These are phyloP conservation scores for Tagetes erecta DNA, from an alignment of 129 eudicot species.

Conservation along the genomic window DNA sequence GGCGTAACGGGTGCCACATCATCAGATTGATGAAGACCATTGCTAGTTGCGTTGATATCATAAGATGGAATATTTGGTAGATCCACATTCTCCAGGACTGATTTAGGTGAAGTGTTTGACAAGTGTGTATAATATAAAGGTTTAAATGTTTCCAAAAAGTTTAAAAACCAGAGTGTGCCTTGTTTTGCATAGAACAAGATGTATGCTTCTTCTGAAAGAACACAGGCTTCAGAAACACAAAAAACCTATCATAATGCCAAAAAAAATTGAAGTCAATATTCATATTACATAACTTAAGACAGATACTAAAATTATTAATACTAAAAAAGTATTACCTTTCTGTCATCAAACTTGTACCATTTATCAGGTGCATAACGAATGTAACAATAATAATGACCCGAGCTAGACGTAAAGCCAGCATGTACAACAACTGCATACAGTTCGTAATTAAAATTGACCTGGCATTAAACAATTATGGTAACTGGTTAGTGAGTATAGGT, in stretches of 20 bases:
- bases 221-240: conserved; percentile 54
- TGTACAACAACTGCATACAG: conserved; percentile 90
- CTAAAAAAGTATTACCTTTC: conserved; percentile 46
- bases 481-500: neutral
- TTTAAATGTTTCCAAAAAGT: conserved; percentile 59
- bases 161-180: conserved; percentile 72
- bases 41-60: conserved; percentile 32
- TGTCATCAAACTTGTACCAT: conserved; percentile 92
- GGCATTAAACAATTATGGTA: neutral
- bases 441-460: conserved; percentile 62
- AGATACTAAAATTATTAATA: neutral
- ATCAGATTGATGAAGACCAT: conserved; percentile 16
- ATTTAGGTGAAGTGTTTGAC: conserved; percentile 76
- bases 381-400: conserved; percentile 83
- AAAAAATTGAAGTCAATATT: neutral
- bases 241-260: conserved; percentile 43
- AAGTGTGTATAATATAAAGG: conserved; percentile 26
- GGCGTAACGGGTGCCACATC: conserved; percentile 28
- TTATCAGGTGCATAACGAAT: conserved; percentile 63
- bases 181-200: conserved; percentile 75
- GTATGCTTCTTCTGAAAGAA: conserved; percentile 73
- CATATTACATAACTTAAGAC: neutral
- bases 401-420: conserved; percentile 54
- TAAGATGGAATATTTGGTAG: conserved; percentile 13
- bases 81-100: conserved; percentile 62